Conservation (phyloP, 176 grass and related monocot genomes). For the Thinopyrum elongatum region DNA sequence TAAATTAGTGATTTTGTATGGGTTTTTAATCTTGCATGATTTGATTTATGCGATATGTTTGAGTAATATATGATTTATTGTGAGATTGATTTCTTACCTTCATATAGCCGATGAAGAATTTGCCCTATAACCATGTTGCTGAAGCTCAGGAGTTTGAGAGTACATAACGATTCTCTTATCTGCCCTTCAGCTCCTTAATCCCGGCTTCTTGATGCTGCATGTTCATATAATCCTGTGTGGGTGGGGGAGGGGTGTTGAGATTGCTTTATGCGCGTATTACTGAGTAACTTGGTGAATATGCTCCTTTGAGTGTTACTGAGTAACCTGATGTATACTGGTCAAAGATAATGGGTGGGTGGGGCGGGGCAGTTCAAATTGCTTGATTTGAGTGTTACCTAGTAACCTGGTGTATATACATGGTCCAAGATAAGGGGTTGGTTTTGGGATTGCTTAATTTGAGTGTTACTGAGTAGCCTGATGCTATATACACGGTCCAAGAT, state of each 20-base stretch:
- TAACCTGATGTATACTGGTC: too few relatives aligned
- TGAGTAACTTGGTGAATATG: not conserved
- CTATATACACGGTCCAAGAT: not conserved
- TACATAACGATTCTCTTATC: not conserved
- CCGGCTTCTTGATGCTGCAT: not conserved
- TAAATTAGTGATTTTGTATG: not conserved
- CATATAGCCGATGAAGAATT: not conserved
- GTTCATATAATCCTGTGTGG: not conserved
- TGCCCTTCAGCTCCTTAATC: not conserved
- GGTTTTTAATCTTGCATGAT: not conserved
- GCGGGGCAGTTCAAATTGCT: not conserved
- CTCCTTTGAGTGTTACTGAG: not conserved
- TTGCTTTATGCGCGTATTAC: not conserved
- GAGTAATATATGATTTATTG: not conserved
- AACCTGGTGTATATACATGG: not conserved
- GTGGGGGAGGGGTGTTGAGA: not conserved
- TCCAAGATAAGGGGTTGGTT: not conserved
- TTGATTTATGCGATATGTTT: not conserved
- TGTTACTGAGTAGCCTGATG: not conserved
- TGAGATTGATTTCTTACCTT: not conserved
- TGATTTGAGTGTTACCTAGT: not conserved
- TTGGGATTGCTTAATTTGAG: not conserved
- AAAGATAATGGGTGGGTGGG: not conserved
- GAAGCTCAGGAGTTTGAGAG: not conserved
- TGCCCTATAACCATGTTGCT: not conserved